Conservation (phyloP, 495 filamentous ascomycete genomes). For the Sabuloglossum arenarium region DNA sequence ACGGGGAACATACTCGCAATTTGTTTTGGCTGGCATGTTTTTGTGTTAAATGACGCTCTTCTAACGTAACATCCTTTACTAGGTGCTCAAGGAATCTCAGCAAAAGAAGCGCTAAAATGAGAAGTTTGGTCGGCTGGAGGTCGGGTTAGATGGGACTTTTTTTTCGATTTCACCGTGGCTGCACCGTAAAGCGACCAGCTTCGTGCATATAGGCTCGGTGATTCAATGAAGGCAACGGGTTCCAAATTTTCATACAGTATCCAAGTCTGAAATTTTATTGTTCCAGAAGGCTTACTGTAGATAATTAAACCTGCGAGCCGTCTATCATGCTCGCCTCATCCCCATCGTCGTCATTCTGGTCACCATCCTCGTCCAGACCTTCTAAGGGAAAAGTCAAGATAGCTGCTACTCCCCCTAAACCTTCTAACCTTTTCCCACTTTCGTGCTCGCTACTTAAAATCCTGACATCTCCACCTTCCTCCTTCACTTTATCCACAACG, state of each 20-base stretch:
- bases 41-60: neutral
- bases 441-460: conserved; percentile 85
- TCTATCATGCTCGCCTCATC: neutral
- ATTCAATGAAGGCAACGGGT: neutral
- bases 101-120: conserved; percentile 45
- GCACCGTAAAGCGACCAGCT: neutral
- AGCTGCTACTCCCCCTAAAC: conserved; percentile 70
- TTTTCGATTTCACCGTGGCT: neutral
- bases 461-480: conserved; percentile 70
- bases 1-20: neutral
- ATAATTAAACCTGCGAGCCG: neutral
- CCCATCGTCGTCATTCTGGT: conserved; percentile 23
- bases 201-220: neutral
- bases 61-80: neutral
- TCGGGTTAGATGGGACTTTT: neutral
- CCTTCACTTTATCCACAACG: conserved; percentile 80
- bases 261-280: no score
- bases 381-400: conserved; percentile 75
- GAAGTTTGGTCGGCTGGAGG: neutral
- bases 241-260: neutral
- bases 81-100: conserved; percentile 81
- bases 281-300: no score
- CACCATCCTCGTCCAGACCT: conserved; percentile 47
- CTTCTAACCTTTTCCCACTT: conserved; percentile 73
- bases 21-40: neutral